These are phyloP conservation scores for Papiliotrema nemorosa DNA, from an alignment of 1,284 basidiomycete species.

Conservation along the genomic window DNA sequence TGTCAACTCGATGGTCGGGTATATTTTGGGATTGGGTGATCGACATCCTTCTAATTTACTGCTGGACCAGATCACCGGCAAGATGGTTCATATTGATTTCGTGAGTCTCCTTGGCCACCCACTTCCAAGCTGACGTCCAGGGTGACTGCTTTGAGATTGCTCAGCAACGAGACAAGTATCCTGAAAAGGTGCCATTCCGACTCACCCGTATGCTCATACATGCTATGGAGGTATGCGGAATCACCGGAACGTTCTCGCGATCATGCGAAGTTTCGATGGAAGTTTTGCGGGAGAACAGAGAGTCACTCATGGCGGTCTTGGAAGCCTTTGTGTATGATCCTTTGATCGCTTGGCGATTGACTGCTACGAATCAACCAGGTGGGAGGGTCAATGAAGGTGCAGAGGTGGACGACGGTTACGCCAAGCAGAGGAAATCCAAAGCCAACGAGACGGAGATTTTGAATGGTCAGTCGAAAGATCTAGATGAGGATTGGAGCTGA, in stretches of 20 bases:
- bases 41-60: slow-evolving; percentile 96
- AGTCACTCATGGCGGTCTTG: slow-evolving; percentile 94
- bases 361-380: slow-evolving; percentile 45
- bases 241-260: slow-evolving; percentile 93
- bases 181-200: slow-evolving; percentile 97
- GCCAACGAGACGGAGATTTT: slow-evolving; percentile 51
- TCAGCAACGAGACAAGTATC: slow-evolving; percentile 96
- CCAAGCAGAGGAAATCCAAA: slow-evolving; percentile 36
- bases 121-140: slow-evolving; percentile 17
- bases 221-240: slow-evolving; percentile 99
- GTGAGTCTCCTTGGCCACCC: slow-evolving; percentile 27
- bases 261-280: slow-evolving; percentile 98
- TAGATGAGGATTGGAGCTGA: neutral
- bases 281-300: slow-evolving; percentile 93
- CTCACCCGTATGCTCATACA: slow-evolving; percentile 97
- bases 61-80: slow-evolving; percentile 86
- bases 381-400: slow-evolving; percentile 30
- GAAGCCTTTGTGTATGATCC: slow-evolving; percentile 72
- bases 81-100: slow-evolving; percentile 97
- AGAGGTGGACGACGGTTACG: slow-evolving; percentile 30
- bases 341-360: slow-evolving; percentile 57
- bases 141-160: slow-evolving; percentile 93
- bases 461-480: slow-evolving; percentile 31
- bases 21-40: slow-evolving; percentile 97
- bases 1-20: slow-evolving; percentile 94